These are phyloP conservation scores for Dillenia suffruticosa DNA, from an alignment of 164 flowering plant genomes.

Conservation along the genomic window DNA sequence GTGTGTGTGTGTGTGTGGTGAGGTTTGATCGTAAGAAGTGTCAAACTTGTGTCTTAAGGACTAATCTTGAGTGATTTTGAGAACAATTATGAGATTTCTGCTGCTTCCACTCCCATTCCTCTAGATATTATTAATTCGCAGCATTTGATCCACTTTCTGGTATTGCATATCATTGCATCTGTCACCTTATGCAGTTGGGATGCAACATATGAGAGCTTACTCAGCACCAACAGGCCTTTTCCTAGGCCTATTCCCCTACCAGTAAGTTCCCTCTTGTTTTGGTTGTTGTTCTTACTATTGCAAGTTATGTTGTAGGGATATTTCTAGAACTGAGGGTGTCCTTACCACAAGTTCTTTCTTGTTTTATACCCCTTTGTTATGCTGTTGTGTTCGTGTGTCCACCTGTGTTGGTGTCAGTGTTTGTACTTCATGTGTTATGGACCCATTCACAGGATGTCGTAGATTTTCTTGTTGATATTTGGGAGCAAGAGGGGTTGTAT, in stretches of 20 bases:
- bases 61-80: too few relatives aligned
- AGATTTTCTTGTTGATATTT: conserved; percentile 50
- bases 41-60: background rate
- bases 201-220: conserved; percentile 42
- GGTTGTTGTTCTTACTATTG: too few relatives aligned
- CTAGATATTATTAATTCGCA: too few relatives aligned
- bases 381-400: background rate
- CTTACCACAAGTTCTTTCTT: background rate
- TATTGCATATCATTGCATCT: background rate
- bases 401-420: background rate
- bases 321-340: background rate
- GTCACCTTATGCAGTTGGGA: conserved; percentile 31
- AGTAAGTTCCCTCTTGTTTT: conserved; percentile 20
- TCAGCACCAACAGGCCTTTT: conserved; percentile 43
- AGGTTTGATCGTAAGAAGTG: background rate
- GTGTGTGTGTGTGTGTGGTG: background rate
- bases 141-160: background rate
- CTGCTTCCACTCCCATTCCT: too few relatives aligned
- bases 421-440: background rate
- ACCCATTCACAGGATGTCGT: conserved; percentile 48
- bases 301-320: too few relatives aligned
- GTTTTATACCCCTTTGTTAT: background rate
- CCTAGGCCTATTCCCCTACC: conserved; percentile 39
- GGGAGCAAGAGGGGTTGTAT: conserved; percentile 53
- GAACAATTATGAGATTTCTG: too few relatives aligned